Conservation (phyloP, 2,329 filamentous ascomycete species). For the Diatrype stigma region DNA sequence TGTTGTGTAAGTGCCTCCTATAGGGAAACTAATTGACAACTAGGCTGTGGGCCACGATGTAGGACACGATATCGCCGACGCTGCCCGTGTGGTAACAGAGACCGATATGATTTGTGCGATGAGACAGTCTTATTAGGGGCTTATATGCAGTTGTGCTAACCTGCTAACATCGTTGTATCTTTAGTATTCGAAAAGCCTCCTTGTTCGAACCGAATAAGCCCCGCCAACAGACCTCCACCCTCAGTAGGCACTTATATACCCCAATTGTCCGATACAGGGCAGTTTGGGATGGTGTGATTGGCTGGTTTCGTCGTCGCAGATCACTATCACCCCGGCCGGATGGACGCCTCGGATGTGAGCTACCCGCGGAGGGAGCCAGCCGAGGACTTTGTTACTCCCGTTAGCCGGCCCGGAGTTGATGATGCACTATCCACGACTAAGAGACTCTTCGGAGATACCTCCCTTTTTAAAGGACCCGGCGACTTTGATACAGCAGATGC, state of each 20-base stretch:
- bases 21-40: too few relatives aligned
- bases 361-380: neutral
- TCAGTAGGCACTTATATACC: neutral
- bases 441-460: neutral
- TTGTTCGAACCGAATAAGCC: neutral
- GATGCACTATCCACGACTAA: neutral
- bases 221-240: neutral
- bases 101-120: too few relatives aligned
- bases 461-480: neutral
- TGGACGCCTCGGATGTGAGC: neutral
- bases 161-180: too few relatives aligned
- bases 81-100: too few relatives aligned
- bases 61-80: too few relatives aligned
- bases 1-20: too few relatives aligned
- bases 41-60: too few relatives aligned
- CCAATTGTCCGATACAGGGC: neutral
- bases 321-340: neutral
- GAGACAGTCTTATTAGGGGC: too few relatives aligned
- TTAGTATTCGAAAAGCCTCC: neutral
- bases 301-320: neutral
- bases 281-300: neutral
- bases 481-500: neutral
- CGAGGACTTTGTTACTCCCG: neutral
- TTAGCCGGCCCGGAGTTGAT: neutral
- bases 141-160: too few relatives aligned